Evolutionary conservation across 352 stramenopile species (phyloP), one percentile per base, ranked within the genome.

Genomic region (Phytopythium cucurbitacearum): DNA sequence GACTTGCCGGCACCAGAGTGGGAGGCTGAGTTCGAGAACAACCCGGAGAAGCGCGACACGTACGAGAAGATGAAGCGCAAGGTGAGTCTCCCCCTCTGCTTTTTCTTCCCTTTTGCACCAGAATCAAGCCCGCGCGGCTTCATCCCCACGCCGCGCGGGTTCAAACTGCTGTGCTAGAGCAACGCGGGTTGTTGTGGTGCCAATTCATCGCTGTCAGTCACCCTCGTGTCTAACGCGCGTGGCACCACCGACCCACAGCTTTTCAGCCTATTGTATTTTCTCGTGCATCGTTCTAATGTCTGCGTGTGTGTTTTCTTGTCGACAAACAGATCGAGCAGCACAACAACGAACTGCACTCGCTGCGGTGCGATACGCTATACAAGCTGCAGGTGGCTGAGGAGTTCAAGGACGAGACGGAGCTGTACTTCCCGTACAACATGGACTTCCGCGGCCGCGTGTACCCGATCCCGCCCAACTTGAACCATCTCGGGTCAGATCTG

Each of bases 401-500:
- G 53, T 99, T 99, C 68, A 85, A 94, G 67, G 80, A 99, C 57
- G 97, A 98, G 67, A 80, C 97, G 12, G 87, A 88, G 56, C 89
- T 99, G 28, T 99, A 98, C 74, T 99, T 98, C 64, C 97, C 97
- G 39, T 99, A 99, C 82, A 99, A 99, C 73, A 87, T 99, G 71
- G 98, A 99, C 64, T 99, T 99, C 72, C 85, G 97, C 38, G 97
- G 98, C 36, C 82, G 98, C 46, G 97, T 97, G 53, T 99, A 99
- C 66, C 97, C 98, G 48, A 89, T 99, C 9, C 97, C 97, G 49
- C 97, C 97, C 4, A 98, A 99, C 70, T 77, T 99, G 3, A 99
- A 98, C 62, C 98, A 99, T 69, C 69, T 99, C 48, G 97, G 97
- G 35, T 98, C 95, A 12, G 98, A 99, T 81, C 71, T 99, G n/a